These are phyloP conservation scores for Yarrowia sp. DNA, from an alignment of 805 yeast genomes.

Conservation along the genomic window DNA sequence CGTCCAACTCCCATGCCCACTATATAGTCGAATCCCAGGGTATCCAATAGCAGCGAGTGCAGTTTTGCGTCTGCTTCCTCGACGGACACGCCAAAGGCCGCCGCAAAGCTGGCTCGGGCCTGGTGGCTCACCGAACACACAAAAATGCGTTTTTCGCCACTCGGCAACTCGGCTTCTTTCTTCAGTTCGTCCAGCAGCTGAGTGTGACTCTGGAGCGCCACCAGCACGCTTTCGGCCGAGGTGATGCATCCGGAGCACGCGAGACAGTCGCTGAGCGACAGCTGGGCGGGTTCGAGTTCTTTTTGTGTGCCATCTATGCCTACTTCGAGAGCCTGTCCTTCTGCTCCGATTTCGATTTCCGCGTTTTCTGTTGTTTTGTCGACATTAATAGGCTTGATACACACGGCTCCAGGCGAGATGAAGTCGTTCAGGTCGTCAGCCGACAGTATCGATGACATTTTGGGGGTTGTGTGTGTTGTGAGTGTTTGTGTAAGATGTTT, in stretches of 20 bases:
- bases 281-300: conserved; percentile 79
- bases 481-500: no score
- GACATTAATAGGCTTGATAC: conserved; percentile 82
- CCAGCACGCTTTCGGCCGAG: conserved; percentile 92
- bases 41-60: conserved; percentile 61
- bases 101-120: conserved; percentile 79
- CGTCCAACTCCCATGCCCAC: conserved; percentile 89
- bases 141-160: conserved; percentile 51
- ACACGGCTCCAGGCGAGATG: conserved; percentile 92
- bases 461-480: no score
- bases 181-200: conserved; percentile 71
- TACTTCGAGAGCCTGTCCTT: conserved; percentile 71
- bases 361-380: conserved; percentile 47
- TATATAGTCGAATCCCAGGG: conserved; percentile 71
- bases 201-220: conserved; percentile 87
- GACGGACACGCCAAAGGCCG: conserved; percentile 63
- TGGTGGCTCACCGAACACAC: conserved; percentile 88
- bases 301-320: conserved; percentile 55
- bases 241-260: conserved; percentile 98
- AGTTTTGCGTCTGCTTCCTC: conserved; percentile 67
- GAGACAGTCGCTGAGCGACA: conserved; percentile 87
- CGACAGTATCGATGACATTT: conserved; percentile 86
- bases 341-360: conserved; percentile 65
- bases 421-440: conserved; percentile 94
- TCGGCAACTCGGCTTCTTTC: conserved; percentile 40